Base-by-base conservation (phyloP, 2,329 filamentous ascomycete genomes). In the Colletotrichum viniferum region DNA sequence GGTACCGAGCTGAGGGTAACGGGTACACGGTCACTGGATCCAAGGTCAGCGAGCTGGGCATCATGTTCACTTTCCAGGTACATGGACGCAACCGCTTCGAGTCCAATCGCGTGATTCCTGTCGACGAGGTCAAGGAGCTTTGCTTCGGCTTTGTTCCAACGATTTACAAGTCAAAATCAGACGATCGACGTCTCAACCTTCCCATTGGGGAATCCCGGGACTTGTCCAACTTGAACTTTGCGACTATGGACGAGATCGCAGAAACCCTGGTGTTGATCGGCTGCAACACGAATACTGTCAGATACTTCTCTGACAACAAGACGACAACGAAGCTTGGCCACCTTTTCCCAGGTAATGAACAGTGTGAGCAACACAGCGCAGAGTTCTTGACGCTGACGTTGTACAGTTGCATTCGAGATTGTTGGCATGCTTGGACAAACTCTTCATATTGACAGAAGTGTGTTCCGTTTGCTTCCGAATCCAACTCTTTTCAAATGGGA, bases 101-200 rank as follows among this genome's bases (percentile, higher is more conserved):
- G 30, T 83, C 84, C 24, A 89, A 88, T 71, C 84, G 90, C 18
- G 85, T 91, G 5, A 88, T 92, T 18, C 90, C 90, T 0, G 85
- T 85, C 7, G 85, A 90, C 52, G 85, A 87, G 67, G 83, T 90
- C 65, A 92, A 92, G 79, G 86, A 90, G 74, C 81, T 91, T 7
- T 88, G 87, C 58, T 92, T 91, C 78, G 90, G 90, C 24, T 86
- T 85, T 18, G 88, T 90, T 5, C 87, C 89, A 0, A 92, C 90
- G 18, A 88, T 92, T 5, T 92, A 89, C 76, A 82, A 83, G 7
- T 80, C 82, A 12, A 81, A 80, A 1, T 78, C 82, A 8, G 87
- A 89, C 43, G 79, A 79, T 10, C 82, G 88, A 73, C 80, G 87
- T 16, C 79, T 88, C 24, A 78, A 79, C 5, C 79, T 86, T 28